Percentiles rank a stretch among this genome's conserved stretches.
Conservation (phyloP, 2,329 filamentous ascomycete genomes). For the Bipolaris sorokiniana region DNA sequence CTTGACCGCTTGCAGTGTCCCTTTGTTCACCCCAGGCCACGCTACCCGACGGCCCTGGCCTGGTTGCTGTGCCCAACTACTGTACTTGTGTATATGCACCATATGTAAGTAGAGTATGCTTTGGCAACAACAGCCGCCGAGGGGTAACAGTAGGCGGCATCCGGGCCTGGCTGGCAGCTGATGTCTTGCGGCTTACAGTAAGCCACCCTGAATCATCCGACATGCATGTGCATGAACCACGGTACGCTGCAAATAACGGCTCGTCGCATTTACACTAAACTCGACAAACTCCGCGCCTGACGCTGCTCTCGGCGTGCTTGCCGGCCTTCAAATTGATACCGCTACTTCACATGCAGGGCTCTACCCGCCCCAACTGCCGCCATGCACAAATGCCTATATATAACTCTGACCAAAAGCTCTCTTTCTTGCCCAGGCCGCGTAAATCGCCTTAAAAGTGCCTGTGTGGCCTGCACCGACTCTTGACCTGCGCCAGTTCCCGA, state of each 20-base stretch:
- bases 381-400: background rate
- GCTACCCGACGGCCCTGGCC: background rate
- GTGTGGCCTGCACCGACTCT: constrained; percentile 12
- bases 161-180: background rate
- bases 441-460: constrained; percentile 12
- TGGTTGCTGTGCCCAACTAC: background rate
- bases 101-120: no score
- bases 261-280: constrained; percentile 1
- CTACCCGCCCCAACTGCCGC: constrained; percentile 2
- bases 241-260: constrained; percentile 2
- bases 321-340: constrained; percentile 1
- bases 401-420: constrained; percentile 2
- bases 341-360: background rate
- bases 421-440: constrained; percentile 4
- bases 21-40: background rate
- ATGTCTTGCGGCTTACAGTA: background rate
- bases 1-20: no score
- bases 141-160: no score
- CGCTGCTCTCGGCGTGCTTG: constrained; percentile 6
- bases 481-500: background rate
- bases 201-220: constrained; percentile 1
- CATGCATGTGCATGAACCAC: constrained; percentile 4
- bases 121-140: background rate
- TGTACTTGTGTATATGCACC: no score
- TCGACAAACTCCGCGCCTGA: constrained; percentile 2